Conservation (phyloP, 805 yeast genomes). For the Scheffersomyces spartinae region DNA sequence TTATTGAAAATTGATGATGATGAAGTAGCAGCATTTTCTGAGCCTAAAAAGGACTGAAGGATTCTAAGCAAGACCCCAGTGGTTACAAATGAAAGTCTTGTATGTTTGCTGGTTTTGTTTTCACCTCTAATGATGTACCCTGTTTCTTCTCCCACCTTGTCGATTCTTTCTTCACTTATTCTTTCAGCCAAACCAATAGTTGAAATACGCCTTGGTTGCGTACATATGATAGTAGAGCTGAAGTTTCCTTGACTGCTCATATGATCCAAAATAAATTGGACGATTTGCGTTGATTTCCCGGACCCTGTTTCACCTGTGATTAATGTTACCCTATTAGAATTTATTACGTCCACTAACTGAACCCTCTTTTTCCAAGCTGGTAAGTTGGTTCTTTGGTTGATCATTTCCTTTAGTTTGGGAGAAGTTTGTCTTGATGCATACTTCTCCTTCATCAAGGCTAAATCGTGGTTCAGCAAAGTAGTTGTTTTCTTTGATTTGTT, state of each 20-base stretch:
- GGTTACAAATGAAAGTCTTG: conserved; percentile 80
- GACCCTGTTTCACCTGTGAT: conserved; percentile 98
- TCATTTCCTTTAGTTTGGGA: conserved; percentile 19
- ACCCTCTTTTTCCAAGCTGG: conserved; percentile 78
- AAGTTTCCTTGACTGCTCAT: conserved; percentile 38
- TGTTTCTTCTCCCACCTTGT: conserved; percentile 56
- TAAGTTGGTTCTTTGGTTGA: conserved; percentile 38
- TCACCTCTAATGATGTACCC: conserved; percentile 92
- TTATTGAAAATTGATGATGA: conserved; percentile 33
- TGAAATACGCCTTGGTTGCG: conserved; percentile 94
- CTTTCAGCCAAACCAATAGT: conserved; percentile 92
- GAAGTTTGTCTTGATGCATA: conserved; percentile 21
- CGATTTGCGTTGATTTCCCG: conserved; percentile 92
- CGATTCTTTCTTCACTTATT: conserved; percentile 73
- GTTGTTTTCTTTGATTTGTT: conserved; percentile 4
- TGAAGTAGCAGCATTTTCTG: conserved; percentile 9
- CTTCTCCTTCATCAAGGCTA: conserved; percentile 18
- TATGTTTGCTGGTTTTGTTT: conserved; percentile 45
- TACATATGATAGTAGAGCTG: conserved; percentile 59
- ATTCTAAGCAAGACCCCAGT: conserved; percentile 86
- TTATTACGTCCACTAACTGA: conserved; percentile 44
- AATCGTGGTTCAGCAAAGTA: conserved; percentile 15
- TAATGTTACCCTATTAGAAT: conserved; percentile 51
- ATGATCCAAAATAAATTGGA: conserved; percentile 76
- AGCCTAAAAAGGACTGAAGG: conserved; percentile 45